A percentile compares a stretch with the other conserved stretches of the same genome.
These are phyloP conservation scores for Orbilia javanica DNA, from an alignment of 2,329 filamentous ascomycete genomes.

Conservation along the genomic window DNA sequence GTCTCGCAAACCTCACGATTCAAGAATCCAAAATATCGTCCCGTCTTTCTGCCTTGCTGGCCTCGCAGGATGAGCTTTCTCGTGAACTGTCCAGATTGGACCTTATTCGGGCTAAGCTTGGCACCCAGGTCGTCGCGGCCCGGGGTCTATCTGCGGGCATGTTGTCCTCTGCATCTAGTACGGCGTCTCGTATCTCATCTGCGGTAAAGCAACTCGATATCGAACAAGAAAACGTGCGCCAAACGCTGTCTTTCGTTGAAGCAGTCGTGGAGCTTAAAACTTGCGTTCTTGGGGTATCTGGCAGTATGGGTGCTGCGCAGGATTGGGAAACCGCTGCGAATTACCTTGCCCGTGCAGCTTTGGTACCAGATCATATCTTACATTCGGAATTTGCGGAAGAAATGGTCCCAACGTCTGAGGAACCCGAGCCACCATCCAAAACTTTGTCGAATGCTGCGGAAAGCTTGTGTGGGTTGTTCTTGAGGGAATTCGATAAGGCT, in stretches of 20 bases:
- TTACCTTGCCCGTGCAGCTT: constrained; percentile 85
- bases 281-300: constrained; percentile 92
- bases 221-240: constrained; percentile 90
- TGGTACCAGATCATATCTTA: constrained; percentile 83
- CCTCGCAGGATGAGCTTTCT: constrained; percentile 86
- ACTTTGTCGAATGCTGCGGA: constrained; percentile 90
- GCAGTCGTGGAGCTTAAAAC: constrained; percentile 97
- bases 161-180: constrained; percentile 86
- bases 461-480: constrained; percentile 87
- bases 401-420: constrained; percentile 94
- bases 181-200: constrained; percentile 84
- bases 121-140: constrained; percentile 85
- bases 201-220: constrained; percentile 89
- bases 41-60: constrained; percentile 80
- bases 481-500: constrained; percentile 94
- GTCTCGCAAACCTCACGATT: constrained; percentile 79
- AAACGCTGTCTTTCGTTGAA: constrained; percentile 90
- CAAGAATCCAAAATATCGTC: constrained; percentile 81
- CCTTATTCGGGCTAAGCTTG: constrained; percentile 86
- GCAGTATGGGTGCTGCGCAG: constrained; percentile 96
- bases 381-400: constrained; percentile 87
- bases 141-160: constrained; percentile 88
- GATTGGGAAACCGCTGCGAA: constrained; percentile 97
- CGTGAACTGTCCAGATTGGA: constrained; percentile 90
- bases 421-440: constrained; percentile 88